Evolutionary conservation across 768 basidiomycete genomes (phyloP).

Genomic region (Suillus subluteus): DNA sequence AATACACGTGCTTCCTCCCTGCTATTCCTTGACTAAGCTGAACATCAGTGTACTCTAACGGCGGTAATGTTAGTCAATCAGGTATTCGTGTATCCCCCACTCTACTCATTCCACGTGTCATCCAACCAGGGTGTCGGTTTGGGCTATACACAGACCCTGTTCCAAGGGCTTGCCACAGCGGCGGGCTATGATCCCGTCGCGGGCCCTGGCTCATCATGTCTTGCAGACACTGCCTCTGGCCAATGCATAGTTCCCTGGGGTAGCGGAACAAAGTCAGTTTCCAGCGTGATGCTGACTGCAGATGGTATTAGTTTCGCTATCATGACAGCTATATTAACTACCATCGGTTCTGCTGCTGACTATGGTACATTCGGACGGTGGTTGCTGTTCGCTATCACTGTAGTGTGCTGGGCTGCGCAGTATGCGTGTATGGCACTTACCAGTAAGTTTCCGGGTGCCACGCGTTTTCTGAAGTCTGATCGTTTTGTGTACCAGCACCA

Average conservation of each 20-base stretch:
- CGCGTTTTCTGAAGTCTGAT: background rate
- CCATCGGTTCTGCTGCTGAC: conserved; percentile 54
- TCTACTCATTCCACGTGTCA: background rate
- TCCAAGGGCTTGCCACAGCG: conserved; percentile 69
- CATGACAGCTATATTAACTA: conserved; percentile 83
- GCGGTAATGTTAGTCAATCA: conserved; percentile 60
- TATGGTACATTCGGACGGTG: conserved; percentile 67
- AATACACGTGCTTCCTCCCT: background rate
- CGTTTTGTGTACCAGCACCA: conserved; percentile 46
- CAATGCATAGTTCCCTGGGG: conserved; percentile 82
- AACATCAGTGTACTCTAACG: conserved; percentile 74
- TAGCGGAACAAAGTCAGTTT: conserved; percentile 70
- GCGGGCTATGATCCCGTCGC: conserved; percentile 76
- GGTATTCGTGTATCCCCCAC: background rate
- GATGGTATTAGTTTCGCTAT: conserved; percentile 79
- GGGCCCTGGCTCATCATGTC: conserved; percentile 75
- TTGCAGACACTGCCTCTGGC: conserved; percentile 57
- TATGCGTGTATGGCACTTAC: conserved; percentile 78
- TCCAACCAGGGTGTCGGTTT: conserved; percentile 61
- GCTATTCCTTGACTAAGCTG: background rate
- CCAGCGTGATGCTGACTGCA: conserved; percentile 75
- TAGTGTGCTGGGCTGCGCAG: conserved; percentile 81
- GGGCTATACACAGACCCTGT: conserved; percentile 73
- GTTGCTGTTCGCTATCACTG: conserved; percentile 70
- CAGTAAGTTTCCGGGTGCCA: conserved; percentile 41